phyloP scores from a whole-genome alignment of 305 asterid genomes.

The Solanum hybrid region DNA sequence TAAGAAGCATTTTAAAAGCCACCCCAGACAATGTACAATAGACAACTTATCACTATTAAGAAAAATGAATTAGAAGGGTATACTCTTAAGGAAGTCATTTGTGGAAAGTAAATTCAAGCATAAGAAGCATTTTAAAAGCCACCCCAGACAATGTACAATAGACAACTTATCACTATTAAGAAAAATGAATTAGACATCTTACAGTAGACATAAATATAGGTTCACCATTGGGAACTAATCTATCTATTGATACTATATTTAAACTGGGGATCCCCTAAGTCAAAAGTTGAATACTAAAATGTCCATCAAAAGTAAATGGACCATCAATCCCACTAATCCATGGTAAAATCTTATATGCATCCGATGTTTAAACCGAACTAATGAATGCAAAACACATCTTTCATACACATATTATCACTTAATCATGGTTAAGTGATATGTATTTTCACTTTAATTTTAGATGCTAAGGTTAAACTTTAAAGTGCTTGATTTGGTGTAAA shows the following conservation, averaged over 20 bases:
- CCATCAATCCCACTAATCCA: not conserved
- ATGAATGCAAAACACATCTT: not conserved
- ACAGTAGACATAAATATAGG: not conserved
- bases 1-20: not conserved
- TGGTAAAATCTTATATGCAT: not conserved
- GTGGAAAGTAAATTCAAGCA: not conserved
- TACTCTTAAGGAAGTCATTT: not conserved
- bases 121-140: not conserved
- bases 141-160: not conserved
- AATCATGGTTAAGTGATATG: not conserved
- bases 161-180: not conserved
- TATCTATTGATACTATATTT: not conserved
- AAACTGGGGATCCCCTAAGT: not conserved
- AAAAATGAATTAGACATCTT: not conserved
- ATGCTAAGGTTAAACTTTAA: not conserved
- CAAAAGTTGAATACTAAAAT: not conserved
- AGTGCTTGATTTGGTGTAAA: not conserved
- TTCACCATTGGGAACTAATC: not conserved
- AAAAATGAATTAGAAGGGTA: too few relatives aligned
- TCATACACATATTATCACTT: not conserved
- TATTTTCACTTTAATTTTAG: not conserved
- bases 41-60: not conserved
- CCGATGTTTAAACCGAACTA: not conserved
- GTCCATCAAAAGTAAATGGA: not conserved
- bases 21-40: not conserved